Base-by-base conservation (phyloP, 192 early-diverging fungal species). In the Martensiomyces pterosporus region DNA sequence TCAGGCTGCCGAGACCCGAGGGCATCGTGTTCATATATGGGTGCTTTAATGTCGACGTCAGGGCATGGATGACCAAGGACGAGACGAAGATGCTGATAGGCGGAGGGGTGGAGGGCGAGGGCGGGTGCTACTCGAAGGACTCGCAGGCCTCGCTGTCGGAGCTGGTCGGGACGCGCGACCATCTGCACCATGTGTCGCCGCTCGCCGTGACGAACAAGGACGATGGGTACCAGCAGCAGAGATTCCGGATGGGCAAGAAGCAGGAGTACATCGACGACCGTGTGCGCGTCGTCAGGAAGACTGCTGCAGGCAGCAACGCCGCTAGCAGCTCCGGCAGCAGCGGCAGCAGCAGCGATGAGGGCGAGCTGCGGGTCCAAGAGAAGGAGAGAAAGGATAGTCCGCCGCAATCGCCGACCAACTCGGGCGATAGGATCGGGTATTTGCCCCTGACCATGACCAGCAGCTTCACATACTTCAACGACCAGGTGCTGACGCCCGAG, bases 1-100 rank as follows among this genome's bases (percentile, higher is more conserved):
- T 69, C 22, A 39, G 32, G 2, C 60, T 95, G 19, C 85, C 81
- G 1, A 47, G 67, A 19, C 94, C 94, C 8, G 70, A 66, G 5
- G 91, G 85, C 7, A 52, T 98, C 9, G 58, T 98, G 14, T 75
- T 94, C 45, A 80, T 90, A n/a, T 97, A 97, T 55, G 91, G 91
- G 9, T 87, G 85, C 52, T 79, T 97, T 35, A 81, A 88, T 29
- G 92, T 98, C 49, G 91, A 96, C 48, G 80, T 96, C 54, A 80
- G 84, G 7, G 93, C 90, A 46, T 98, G 95, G 93, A 93, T 98
- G 81, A 77, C 86, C 0, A 60, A 49, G 22, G 55, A 48, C 9
- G 68, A 71, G 39, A 64, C 68, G 1, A 51, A 47, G 1, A 45
- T 39, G 55, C 57, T 77, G 47, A 43, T 65, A 15, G 63, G 53